Conservation (phyloP, 2,329 filamentous ascomycete species). For the Diaporthe aspalathi region DNA sequence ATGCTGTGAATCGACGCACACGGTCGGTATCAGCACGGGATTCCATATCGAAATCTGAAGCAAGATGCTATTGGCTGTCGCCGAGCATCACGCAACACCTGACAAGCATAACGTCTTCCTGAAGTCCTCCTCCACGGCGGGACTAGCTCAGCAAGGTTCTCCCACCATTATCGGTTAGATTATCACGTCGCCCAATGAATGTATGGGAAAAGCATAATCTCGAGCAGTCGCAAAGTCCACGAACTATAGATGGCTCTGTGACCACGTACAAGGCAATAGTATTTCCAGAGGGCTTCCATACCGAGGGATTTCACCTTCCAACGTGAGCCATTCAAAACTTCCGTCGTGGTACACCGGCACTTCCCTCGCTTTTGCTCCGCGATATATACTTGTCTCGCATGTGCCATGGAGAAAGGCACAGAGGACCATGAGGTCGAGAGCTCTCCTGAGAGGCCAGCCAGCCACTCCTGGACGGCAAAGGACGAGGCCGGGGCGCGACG, state of each 20-base stretch:
- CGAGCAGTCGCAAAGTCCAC: no score
- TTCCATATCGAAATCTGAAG: neutral
- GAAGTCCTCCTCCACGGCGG: neutral
- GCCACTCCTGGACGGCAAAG: constrained; percentile 1
- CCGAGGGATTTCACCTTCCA: no score
- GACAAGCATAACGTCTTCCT: constrained; percentile 19
- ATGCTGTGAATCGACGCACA: neutral
- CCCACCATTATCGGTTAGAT: neutral
- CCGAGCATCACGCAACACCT: constrained; percentile 15
- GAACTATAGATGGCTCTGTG: neutral
- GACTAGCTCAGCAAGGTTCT: constrained; percentile 47
- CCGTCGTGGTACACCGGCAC: neutral
- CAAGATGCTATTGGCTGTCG: constrained; percentile 1
- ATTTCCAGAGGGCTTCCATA: no score
- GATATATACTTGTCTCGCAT: no score
- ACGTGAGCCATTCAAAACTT: neutral
- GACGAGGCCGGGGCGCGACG: neutral
- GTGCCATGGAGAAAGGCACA: neutral
- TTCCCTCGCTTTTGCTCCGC: neutral
- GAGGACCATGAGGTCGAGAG: neutral
- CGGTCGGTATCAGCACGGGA: neutral
- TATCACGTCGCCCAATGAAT: neutral
- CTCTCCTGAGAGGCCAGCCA: neutral
- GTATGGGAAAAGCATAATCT: neutral
- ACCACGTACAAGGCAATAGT: no score